A percentile compares a stretch with the other conserved stretches of the same genome.
Evolutionary conservation across 2,329 filamentous ascomycete genomes (phyloP).

Genomic region (Colletotrichum tofieldiae): DNA sequence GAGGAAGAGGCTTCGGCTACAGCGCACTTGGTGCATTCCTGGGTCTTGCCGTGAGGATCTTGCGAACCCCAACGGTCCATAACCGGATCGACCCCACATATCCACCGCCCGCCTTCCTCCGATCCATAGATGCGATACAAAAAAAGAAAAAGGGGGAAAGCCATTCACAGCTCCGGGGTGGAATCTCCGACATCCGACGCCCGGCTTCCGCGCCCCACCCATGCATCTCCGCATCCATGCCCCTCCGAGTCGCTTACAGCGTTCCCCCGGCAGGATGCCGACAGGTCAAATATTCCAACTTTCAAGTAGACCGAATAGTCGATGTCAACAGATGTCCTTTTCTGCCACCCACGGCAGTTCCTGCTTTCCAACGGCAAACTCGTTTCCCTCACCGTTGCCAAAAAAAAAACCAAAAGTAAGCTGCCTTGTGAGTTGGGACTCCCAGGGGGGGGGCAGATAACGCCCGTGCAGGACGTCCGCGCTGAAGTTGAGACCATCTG

Average conservation of each 20-base stretch:
- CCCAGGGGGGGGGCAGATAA: neutral
- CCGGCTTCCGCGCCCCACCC: conserved; percentile 29
- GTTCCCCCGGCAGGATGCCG: neutral
- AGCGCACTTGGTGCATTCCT: neutral
- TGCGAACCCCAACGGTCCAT: neutral
- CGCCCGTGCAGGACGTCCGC: conserved; percentile 12
- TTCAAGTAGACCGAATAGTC: conserved; percentile 25
- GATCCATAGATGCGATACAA: neutral
- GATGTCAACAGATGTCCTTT: neutral
- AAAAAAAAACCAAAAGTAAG: neutral
- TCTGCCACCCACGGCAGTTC: neutral
- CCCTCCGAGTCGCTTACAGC: neutral
- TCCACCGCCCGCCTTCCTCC: neutral
- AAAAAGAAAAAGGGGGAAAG: neutral
- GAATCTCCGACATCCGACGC: conserved; percentile 26
- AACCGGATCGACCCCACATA: conserved; percentile 9
- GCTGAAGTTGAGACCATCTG: conserved; percentile 30
- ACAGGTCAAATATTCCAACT: neutral
- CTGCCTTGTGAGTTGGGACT: conserved; percentile 2
- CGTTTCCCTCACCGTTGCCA: neutral
- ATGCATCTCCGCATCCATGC: neutral
- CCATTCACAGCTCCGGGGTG: neutral
- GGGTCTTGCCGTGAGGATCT: neutral
- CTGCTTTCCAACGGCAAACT: neutral
- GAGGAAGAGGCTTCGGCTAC: neutral